Evolutionary conservation across 1,284 basidiomycete species (phyloP), one percentile per base, ranked within the genome.

Genomic region (Marasmius fiardii): DNA sequence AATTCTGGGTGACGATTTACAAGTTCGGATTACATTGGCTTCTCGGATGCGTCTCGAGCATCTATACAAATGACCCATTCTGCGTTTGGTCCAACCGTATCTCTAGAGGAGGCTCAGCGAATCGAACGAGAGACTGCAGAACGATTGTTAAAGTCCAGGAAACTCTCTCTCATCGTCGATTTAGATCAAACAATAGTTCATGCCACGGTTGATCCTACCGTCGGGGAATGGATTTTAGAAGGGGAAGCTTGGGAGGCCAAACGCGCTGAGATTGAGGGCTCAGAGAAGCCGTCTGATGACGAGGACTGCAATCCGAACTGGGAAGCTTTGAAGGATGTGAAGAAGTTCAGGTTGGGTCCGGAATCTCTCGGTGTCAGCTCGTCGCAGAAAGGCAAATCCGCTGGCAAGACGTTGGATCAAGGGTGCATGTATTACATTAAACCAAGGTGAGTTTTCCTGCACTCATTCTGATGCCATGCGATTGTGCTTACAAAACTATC

Each of bases 141-240:
- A 2, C 84, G 87, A 58, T 84, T 99, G 26, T 80, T 94, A 62
- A 79, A 81, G 51, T 76, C 85, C 14, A 82, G 87, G 56, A 94
- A 90, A 67, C 84, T 99, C 21, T 93, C 93, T 11, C 85, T 99
- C 59, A 98, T 99, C 65, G 96, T 99, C 64, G 96, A 99, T 75
- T 83, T 99, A 41, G 96, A 99, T 74, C 96, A 99, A 71, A 99
- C 96, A 6, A 95, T 99, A 67, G 94, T 99, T 8, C 96, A 99
- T 68, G 96, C 97, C 10, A 98, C 96, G 0, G 96, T 98, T 34
- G 96, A 99, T 71, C 95, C 97, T 1, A 98, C 96, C 0, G 94
- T 98, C 0, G 95, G 94, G 24, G 95, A 98, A 68, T 98, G 96
- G 96, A 92, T 98, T 67, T 71, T 80, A 1, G 93, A 96, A 67